phyloP scores from a whole-genome alignment of 805 yeast species.

The Wickerhamiella nectarea region DNA sequence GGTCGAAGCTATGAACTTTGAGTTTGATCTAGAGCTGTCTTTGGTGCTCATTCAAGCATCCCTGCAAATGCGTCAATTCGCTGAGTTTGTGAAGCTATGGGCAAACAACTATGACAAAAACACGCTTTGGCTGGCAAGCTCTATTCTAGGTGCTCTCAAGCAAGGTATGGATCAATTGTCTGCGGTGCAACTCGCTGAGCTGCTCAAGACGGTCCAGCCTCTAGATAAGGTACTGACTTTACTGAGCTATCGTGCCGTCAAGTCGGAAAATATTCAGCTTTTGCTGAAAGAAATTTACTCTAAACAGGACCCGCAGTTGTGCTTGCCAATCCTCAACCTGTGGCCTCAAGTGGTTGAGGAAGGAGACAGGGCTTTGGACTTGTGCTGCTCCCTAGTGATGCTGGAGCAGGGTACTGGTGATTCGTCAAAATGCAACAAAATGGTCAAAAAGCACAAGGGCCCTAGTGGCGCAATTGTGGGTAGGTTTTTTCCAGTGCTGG shows the following conservation, averaged over 20 bases:
- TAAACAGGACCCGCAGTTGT: background rate
- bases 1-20: conserved; percentile 1
- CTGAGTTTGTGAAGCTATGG: conserved; percentile 1
- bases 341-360: background rate
- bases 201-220: background rate
- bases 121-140: background rate
- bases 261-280: background rate
- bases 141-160: background rate
- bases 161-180: conserved; percentile 11
- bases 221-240: background rate
- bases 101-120: background rate
- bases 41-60: background rate
- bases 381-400: background rate
- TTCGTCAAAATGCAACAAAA: background rate
- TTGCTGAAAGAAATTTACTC: background rate
- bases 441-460: background rate
- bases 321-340: background rate
- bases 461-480: background rate
- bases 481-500: background rate
- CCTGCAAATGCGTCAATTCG: conserved; percentile 8
- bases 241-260: background rate
- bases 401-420: background rate
- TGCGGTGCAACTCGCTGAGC: conserved; percentile 10
- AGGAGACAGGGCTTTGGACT: background rate
- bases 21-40: background rate